Evolutionary conservation across 495 filamentous ascomycete genomes (phyloP).

Genomic region (Aspergillus indologenus): DNA sequence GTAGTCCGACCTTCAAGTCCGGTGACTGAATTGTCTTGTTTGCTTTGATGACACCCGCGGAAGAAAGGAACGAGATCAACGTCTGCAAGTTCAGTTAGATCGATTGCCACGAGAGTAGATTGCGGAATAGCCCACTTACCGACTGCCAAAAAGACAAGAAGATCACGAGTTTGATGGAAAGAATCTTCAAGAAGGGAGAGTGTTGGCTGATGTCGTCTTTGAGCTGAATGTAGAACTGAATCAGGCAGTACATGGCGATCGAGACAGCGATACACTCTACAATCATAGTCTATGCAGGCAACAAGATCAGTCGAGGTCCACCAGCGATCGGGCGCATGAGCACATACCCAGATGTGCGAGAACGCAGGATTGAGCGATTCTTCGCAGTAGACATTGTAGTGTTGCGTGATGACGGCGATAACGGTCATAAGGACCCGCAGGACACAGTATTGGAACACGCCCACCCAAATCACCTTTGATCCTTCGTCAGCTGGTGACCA

Average conservation of each 20-base stretch:
- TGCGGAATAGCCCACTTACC: slow-evolving; percentile 29
- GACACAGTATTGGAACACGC: slow-evolving; percentile 88
- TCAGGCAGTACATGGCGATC: slow-evolving; percentile 88
- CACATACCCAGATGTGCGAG: slow-evolving; percentile 76
- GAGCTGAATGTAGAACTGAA: slow-evolving; percentile 85
- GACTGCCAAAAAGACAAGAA: slow-evolving; percentile 95
- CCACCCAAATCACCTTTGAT: slow-evolving; percentile 74
- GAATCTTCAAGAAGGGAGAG: slow-evolving; percentile 74
- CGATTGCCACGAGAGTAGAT: not conserved
- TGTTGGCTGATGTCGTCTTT: slow-evolving; percentile 65
- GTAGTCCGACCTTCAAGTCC: slow-evolving; percentile 80
- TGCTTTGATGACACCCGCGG: slow-evolving; percentile 57
- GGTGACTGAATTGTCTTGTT: slow-evolving; percentile 59
- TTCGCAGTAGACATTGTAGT: slow-evolving; percentile 70
- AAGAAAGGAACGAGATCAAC: slow-evolving; percentile 67
- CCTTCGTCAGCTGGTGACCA: slow-evolving; percentile 5
- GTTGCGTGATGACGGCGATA: slow-evolving; percentile 70
- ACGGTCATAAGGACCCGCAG: slow-evolving; percentile 82
- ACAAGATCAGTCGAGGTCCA: slow-evolving; percentile 13
- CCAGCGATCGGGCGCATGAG: not conserved
- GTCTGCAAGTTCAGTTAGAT: slow-evolving; percentile 35
- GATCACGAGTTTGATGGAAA: slow-evolving; percentile 90
- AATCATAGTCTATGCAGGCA: slow-evolving; percentile 51
- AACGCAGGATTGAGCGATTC: slow-evolving; percentile 73
- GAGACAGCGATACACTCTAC: slow-evolving; percentile 72